Base-by-base conservation (phyloP, 345 rosid genomes). In the Noccaea bulbosa region DNA sequence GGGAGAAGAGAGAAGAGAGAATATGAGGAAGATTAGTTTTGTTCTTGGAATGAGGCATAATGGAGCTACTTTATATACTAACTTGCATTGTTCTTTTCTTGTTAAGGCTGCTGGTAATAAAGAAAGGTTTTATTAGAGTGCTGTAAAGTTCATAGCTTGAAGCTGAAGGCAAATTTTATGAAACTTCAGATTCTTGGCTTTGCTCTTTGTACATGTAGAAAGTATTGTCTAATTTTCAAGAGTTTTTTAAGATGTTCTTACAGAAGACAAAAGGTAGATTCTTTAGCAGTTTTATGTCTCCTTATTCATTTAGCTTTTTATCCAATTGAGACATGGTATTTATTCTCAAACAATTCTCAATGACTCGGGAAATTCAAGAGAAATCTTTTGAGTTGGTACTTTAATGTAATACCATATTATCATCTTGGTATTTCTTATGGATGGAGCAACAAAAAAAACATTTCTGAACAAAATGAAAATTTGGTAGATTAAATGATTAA, bases 21-120 rank as follows among this genome's bases (percentile, higher is more conserved):
- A 33, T 43, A 53, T 6, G 41, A 56, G 41, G 38, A n/a, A 9
- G 50, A 51, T 43, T 49, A 16, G 48, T n/a, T 35, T 51, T 66
- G 50, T 60, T 49, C 41, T 77, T 77, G 78, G 80, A 57, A 53
- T 63, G 57, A 54, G 64, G 70, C 46, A 12, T 8, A 54, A 34
- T n/a, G 67, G 56, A 57, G 43, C 68, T 51, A 27, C 44, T 59
- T 65, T 79, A 76, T 78, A 73, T 69, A 80, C 56, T 56, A 37
- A 27, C 52, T 44, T 45, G 75, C 49, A 54, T 68, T 70, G 94
- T 89, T 87, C 93, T 81, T 93, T 93, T 82, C 96, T 93, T 93
- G 91, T 78, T 20, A 81, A 82, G 85, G 81, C 80, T 83, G 87
- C 35, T 53, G 80, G 52, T 68, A 41, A 51, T 64, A 76, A 76